Evolutionary conservation across 164 flowering plant genomes (phyloP), one percentile per base, ranked within the genome.

Genomic region (Annona squamosa): DNA sequence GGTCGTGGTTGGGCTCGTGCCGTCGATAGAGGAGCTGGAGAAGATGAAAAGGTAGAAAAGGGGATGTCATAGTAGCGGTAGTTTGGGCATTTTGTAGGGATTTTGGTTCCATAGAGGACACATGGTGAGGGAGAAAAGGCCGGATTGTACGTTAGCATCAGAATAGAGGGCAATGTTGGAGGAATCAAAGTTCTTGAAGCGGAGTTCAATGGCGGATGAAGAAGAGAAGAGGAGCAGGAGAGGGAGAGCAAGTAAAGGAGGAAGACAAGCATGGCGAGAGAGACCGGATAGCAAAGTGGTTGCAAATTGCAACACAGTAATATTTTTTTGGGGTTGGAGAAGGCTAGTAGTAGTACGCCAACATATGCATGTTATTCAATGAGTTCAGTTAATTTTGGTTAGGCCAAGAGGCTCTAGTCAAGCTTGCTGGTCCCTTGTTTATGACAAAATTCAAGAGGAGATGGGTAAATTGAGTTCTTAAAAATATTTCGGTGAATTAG

Each of bases 31-130:
- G 26, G 84, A 16, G 7, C 78, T 71, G 64, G 85, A 78, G 79
- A 85, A 83, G 47, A 85, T 78, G 78, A 85, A 85, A 26, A 85
- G 41, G 85, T 77, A 48, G 74, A 78, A 67, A 82, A 85, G 17
- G 85, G 79, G 13, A 78, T 72, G 3, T 66, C 67, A 13, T 45
- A 13, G 16, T 78, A 61, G 26, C 65, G 4, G 48, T 77, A 73
- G 48, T 66, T 72, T 1, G 79, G 19, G 4, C 75, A 19, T 72
- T 71, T 81, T 46, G 82, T 77, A 6, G 76, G 74, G 63, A 82
- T 73, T 68, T 79, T 81, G 18, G 67, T 10, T 2, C 72, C 75
- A 84, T 69, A 82, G 2, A 84, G 63, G 46, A 78, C 82, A 0
- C 83, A 63, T 72, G 9, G 85, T 83, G 65, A 85, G 75, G 41